Percentiles rank a stretch among this genome's conserved stretches.
phyloP scores from a whole-genome alignment of 73 alveolate genomes.

The Effrenium voratum region DNA sequence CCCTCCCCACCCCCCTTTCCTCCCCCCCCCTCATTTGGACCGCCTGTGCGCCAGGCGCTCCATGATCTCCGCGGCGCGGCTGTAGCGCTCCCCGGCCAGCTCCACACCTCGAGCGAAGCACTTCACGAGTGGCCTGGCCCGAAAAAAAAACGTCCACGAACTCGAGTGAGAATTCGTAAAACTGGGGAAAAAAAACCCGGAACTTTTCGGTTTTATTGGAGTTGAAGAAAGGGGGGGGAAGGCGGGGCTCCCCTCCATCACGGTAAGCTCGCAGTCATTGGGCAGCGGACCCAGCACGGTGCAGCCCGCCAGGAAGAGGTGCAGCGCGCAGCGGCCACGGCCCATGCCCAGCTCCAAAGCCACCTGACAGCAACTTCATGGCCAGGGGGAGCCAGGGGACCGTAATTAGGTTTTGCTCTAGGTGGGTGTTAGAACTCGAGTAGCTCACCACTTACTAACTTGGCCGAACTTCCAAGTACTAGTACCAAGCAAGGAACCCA shows the following conservation, averaged over 20 bases:
- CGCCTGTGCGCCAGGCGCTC: conserved; percentile 57
- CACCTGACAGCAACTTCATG: too few species aligned
- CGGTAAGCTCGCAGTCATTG: not conserved
- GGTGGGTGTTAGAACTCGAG: too few species aligned
- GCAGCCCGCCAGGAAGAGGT: conserved; percentile 63
- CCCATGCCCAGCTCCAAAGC: conserved; percentile 76
- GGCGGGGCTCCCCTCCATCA: not conserved
- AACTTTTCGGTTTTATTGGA: not conserved
- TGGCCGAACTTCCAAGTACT: too few species aligned
- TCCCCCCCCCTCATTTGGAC: too few species aligned
- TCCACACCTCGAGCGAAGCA: conserved; percentile 27
- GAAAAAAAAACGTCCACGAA: not conserved
- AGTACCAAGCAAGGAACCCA: too few species aligned
- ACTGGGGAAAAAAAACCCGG: too few species aligned
- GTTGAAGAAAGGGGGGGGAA: not conserved
- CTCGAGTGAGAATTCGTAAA: not conserved
- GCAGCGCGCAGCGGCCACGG: conserved; percentile 83
- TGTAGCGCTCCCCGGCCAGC: conserved; percentile 70
- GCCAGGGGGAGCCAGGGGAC: too few species aligned
- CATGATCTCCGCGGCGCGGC: not conserved
- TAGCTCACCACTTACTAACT: not conserved
- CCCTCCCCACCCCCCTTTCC: too few species aligned
- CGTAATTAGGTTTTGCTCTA: too few species aligned
- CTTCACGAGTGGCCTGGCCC: not conserved
- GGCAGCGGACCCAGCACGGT: conserved; percentile 18